Conservation (phyloP, 106 monocot genomes). For the Cymbidium sinense region DNA sequence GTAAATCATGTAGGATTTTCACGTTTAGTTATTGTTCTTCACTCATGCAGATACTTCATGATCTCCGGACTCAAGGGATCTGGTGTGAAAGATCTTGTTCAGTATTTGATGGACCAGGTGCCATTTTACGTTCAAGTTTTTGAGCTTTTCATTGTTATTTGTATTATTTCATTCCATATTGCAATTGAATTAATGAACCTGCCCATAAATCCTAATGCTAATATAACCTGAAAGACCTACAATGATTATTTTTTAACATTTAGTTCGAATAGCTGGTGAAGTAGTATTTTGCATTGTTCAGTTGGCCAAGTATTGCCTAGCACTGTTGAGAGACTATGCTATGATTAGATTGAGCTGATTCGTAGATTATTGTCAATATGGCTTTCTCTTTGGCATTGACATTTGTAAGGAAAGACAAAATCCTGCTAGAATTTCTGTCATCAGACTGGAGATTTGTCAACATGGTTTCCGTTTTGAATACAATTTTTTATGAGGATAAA, state of each 20-base stretch:
- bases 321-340: neutral
- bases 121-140: neutral
- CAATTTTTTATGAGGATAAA: too few relatives aligned
- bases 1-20: neutral
- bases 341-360: neutral
- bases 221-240: neutral
- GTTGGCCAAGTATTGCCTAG: neutral
- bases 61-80: slow-evolving; percentile 93
- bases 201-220: neutral
- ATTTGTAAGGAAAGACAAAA: too few relatives aligned
- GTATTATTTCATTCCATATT: neutral
- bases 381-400: too few relatives aligned
- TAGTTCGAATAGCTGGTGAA: neutral
- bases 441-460: too few relatives aligned
- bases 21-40: slow-evolving; percentile 5
- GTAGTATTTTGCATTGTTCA: neutral
- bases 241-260: neutral
- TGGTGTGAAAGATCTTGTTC: slow-evolving; percentile 76
- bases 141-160: neutral
- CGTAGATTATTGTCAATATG: too few relatives aligned
- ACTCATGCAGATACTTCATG: slow-evolving; percentile 78
- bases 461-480: too few relatives aligned
- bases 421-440: too few relatives aligned
- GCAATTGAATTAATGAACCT: neutral
- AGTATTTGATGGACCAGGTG: slow-evolving; percentile 84